Conservation (phyloP, 352 stramenopile species). For the Pythium apleroticum region DNA sequence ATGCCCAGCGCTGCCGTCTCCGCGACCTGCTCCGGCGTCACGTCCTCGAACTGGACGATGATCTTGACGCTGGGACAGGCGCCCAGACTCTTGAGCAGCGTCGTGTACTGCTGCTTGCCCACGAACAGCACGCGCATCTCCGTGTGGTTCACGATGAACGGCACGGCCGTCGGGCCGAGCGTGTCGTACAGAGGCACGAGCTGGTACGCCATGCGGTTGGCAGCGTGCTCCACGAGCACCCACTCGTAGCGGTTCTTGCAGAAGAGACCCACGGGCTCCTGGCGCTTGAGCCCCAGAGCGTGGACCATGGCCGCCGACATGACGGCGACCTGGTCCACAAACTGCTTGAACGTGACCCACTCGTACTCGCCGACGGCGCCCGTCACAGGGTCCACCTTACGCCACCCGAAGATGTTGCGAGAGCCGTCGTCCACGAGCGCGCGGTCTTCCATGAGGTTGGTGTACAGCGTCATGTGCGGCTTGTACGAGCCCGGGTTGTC, state of each 20-base stretch:
- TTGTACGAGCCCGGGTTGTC: slow-evolving; percentile 29
- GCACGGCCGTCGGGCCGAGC: slow-evolving; percentile 45
- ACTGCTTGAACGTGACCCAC: slow-evolving; percentile 45
- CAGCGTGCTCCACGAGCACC: slow-evolving; percentile 38
- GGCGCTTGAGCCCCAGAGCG: slow-evolving; percentile 28
- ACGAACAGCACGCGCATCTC: slow-evolving; percentile 47
- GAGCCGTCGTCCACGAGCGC: slow-evolving; percentile 20
- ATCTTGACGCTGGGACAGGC: slow-evolving; percentile 37
- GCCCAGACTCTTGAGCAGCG: slow-evolving; percentile 36
- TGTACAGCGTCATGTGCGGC: slow-evolving; percentile 45
- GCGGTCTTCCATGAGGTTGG: slow-evolving; percentile 42
- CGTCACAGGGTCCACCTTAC: slow-evolving; percentile 23
- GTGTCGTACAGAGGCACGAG: slow-evolving; percentile 65
- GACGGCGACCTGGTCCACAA: slow-evolving; percentile 27
- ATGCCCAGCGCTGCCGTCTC: slow-evolving; percentile 24
- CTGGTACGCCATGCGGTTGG: slow-evolving; percentile 46
- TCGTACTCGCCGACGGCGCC: slow-evolving; percentile 33
- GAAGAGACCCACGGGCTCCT: slow-evolving; percentile 47
- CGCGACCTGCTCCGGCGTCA: slow-evolving; percentile 31
- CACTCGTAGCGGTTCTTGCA: slow-evolving; percentile 54
- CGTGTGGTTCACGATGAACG: slow-evolving; percentile 60
- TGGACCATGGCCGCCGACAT: slow-evolving; percentile 22
- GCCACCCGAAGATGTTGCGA: slow-evolving; percentile 33
- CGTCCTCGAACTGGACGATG: slow-evolving; percentile 40
- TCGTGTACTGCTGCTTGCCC: slow-evolving; percentile 39